phyloP scores from a whole-genome alignment of 352 stramenopile genomes.

The Pythium vanterpoolii region DNA sequence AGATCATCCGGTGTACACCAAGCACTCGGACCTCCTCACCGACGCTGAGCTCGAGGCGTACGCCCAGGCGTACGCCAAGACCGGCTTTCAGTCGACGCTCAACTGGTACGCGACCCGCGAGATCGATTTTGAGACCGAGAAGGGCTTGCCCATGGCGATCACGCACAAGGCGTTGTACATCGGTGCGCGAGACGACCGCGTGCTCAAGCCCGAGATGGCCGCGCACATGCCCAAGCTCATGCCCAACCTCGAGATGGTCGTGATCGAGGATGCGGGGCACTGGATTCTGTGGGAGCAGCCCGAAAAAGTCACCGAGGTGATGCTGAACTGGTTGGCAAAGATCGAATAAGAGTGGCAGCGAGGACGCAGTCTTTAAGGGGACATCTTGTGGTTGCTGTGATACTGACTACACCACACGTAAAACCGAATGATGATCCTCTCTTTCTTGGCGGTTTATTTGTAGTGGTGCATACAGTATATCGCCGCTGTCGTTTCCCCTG shows the following conservation, averaged over 20 bases:
- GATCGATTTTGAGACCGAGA: conserved; percentile 53
- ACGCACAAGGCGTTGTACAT: conserved; percentile 58
- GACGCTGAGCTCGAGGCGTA: conserved; percentile 64
- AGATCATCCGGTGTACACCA: conserved; percentile 25
- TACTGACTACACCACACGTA: too few species aligned
- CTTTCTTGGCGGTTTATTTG: too few species aligned
- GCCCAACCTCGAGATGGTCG: conserved; percentile 47
- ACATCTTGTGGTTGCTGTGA: too few species aligned
- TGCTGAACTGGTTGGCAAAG: conserved; percentile 41
- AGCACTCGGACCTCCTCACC: conserved; percentile 41
- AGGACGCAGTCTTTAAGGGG: not conserved
- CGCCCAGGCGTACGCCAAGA: conserved; percentile 40
- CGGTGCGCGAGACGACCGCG: conserved; percentile 43
- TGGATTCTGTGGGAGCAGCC: conserved; percentile 62
- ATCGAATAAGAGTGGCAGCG: conserved; percentile 9
- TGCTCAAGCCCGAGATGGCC: conserved; percentile 55
- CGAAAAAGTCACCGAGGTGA: conserved; percentile 35
- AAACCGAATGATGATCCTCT: too few species aligned
- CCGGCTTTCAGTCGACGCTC: conserved; percentile 52
- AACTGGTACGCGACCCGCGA: conserved; percentile 57
- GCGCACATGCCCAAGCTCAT: conserved; percentile 50
- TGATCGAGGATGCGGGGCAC: conserved; percentile 49
- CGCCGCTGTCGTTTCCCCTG: too few species aligned
- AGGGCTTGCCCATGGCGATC: conserved; percentile 28
- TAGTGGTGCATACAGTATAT: too few species aligned